Evolutionary conservation across 75 land plant species (phyloP), one percentile per base, ranked within the genome.

Genomic region (Pseudotsuga menziesii): DNA sequence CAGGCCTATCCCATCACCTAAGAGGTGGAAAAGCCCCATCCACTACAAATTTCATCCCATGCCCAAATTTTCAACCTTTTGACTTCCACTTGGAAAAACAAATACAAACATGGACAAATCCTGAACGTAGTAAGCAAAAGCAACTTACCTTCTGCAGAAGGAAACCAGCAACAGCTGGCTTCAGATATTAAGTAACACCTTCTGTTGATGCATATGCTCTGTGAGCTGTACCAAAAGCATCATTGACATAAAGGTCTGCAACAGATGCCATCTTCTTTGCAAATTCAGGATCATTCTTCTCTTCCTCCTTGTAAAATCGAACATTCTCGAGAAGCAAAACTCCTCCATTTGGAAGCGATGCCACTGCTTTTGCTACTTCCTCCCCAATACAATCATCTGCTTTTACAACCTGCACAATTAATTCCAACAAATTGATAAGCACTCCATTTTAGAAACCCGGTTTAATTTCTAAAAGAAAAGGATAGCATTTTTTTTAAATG

Each of bases 221-320:
- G 76, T 94, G 97, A 14, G 97, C 97, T 69, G 97, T 92, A 15
- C 96, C 96, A 83, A 94, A 94, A 19, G 97, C 97, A 84, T 94
- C 97, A 79, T 94, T 94, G 17, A 94, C 97, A 85, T 92, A 94
- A 2, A 92, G 81, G 69, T 94, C 98, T 72, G 94, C 92, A 81
- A 92, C 84, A 32, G 94, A 76, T 55, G 98, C 92, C 4, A 94
- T 76, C 80, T 94, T 89, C 89, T 92, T 92, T 20, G 98, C 92
- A 81, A 90, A 90, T 54, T 92, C 98, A 20, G 92, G 90, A 59
- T 90, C 94, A 81, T 94, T 94, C 86, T 94, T 92, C 88, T 94
- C 98, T 83, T 94, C 98, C 74, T 94, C 98, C 80, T 88, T 88
- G 83, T 94, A 79, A 67, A 94, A 94, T 74, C 98, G 87, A n/a